These are phyloP conservation scores for Xylaria acuta DNA, from an alignment of 495 filamentous ascomycete species.

Conservation along the genomic window DNA sequence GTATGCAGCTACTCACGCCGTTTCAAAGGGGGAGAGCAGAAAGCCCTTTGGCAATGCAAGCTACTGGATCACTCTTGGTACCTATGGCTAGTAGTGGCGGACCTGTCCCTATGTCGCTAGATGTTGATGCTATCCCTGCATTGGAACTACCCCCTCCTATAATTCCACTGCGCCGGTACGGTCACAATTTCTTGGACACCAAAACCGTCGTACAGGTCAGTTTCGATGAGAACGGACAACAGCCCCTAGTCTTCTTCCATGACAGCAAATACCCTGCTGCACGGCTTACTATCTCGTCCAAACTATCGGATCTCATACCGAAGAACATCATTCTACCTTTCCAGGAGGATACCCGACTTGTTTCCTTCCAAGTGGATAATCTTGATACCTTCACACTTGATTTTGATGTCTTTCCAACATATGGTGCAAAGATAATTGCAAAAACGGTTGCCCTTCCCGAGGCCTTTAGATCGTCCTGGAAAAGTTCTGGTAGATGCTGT, in stretches of 20 bases:
- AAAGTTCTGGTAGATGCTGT: conserved; percentile 80
- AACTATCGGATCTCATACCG: conserved; percentile 92
- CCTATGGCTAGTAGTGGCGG: conserved; percentile 53
- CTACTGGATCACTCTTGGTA: conserved; percentile 35
- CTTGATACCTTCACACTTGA: conserved; percentile 92
- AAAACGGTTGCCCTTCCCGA: conserved; percentile 89
- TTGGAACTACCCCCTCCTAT: conserved; percentile 95
- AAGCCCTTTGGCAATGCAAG: conserved; percentile 42
- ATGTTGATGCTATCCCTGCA: conserved; percentile 85
- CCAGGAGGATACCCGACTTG: conserved; percentile 88
- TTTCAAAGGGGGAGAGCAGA: conserved; percentile 46
- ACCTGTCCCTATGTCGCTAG: conserved; percentile 71
- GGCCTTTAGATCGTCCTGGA: conserved; percentile 74
- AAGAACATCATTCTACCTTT: conserved; percentile 94
- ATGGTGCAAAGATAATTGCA: conserved; percentile 95
- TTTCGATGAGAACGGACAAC: conserved; percentile 75
- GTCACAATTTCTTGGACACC: conserved; percentile 97
- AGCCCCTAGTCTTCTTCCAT: conserved; percentile 87
- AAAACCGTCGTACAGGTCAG: conserved; percentile 92
- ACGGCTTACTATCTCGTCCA: conserved; percentile 93
- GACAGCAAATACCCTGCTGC: conserved; percentile 95
- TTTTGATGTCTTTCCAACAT: conserved; percentile 97
- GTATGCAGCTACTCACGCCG: conserved; percentile 84
- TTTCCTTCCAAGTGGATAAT: conserved; percentile 96
- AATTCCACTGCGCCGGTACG: conserved; percentile 90